A percentile compares a stretch with the other conserved stretches of the same genome.
These are phyloP conservation scores for Silene conica DNA, from an alignment of 148 eudicot species.

Conservation along the genomic window DNA sequence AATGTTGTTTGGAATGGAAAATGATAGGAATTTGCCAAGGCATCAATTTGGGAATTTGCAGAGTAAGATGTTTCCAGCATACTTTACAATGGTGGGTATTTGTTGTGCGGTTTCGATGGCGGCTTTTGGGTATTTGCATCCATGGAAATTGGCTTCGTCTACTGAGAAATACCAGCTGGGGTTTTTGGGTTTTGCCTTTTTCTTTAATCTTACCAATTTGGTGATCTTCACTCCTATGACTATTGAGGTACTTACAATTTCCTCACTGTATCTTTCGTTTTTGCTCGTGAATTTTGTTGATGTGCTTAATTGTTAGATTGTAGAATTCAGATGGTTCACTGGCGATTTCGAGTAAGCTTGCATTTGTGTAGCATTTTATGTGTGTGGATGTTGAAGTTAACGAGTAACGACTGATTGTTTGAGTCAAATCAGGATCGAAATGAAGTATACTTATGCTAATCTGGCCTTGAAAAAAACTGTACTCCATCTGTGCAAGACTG, in stretches of 20 bases:
- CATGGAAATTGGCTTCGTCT: slow-evolving; percentile 72
- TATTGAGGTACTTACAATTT: slow-evolving; percentile 46
- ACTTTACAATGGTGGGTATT: slow-evolving; percentile 78
- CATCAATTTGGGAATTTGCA: slow-evolving; percentile 97
- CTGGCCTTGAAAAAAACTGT: no score
- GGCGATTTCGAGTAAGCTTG: no score
- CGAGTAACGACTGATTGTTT: no score
- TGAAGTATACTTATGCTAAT: not conserved
- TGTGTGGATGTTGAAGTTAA: no score
- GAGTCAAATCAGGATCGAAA: not conserved
- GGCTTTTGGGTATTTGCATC: slow-evolving; percentile 84
- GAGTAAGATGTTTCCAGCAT: slow-evolving; percentile 98
- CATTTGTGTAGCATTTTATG: no score
- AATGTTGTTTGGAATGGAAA: not conserved
- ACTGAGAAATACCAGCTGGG: slow-evolving; percentile 79
- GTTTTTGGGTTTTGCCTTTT: slow-evolving; percentile 61
- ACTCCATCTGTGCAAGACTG: no score
- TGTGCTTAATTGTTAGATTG: slow-evolving; percentile 1
- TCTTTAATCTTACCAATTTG: slow-evolving; percentile 77
- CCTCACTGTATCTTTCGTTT: not conserved
- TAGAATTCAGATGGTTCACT: not conserved
- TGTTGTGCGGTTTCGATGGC: slow-evolving; percentile 72
- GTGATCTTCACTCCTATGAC: slow-evolving; percentile 91
- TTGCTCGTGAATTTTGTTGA: not conserved
- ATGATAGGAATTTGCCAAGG: slow-evolving; percentile 79